Evolutionary conservation across 164 flowering plant genomes (phyloP), one percentile per base, ranked within the genome.

Genomic region (Vitis riparia): DNA sequence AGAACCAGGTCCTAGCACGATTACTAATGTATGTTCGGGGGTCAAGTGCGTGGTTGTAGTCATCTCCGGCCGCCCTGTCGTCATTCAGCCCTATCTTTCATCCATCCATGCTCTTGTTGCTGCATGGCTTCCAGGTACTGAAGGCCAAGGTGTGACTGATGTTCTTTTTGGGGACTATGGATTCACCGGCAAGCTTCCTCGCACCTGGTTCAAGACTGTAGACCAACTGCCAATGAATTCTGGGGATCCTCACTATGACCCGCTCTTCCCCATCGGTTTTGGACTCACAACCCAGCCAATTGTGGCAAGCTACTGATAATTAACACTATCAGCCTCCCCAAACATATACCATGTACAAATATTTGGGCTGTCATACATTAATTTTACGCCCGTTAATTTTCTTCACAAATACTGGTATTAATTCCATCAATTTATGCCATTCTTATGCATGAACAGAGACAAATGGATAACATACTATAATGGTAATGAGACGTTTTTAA

Each of bases 151-250:
- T 32, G 76, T 81, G 5, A 55, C 75, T 4, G 82, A 82, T 72
- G 80, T 74, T 10, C 73, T 82, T 1, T 82, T 76, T 13, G 76
- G 44, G 44, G 44, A 32, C 7, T 32, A 32, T 6, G 44, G 44
- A 32, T 32, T 32, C 44, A 32, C 44, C 44, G 44, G 44, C 5
- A 32, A 32, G 7, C 44, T 32, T 32, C 44, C 44, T 6, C 44
- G 44, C 6, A 32, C 44, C 6, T 32, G 44, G 44, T 32, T 32
- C 44, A 32, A 32, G 44, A 32, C 44, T 32, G 44, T 76, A 2
- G 81, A 78, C 30, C 84, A 80, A 76, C 81, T 78, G 7, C 81
- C 81, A 1, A 82, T 77, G 85, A 82, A 82, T 47, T 71, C 71
- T 16, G 80, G 79, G 8, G 82, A 82, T 59, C n/a, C 65, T 2